Conservation (phyloP, 2,329 filamentous ascomycete species). For the Penicillium sp. region DNA sequence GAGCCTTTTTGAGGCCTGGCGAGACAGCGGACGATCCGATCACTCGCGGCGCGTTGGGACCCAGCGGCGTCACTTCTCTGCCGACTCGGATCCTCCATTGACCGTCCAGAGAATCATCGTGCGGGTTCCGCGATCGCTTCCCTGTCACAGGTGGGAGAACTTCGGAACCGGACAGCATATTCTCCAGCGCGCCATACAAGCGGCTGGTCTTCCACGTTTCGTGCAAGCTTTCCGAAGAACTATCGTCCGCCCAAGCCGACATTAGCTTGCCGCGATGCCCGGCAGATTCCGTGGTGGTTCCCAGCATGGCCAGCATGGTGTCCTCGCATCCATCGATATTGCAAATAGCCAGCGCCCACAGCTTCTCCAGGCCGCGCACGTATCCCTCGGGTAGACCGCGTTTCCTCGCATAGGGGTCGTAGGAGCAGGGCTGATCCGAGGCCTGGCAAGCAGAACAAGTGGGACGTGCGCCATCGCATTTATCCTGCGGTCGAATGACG, state of each 20-base stretch:
- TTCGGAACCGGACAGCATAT: conserved; percentile 37
- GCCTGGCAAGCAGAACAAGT: conserved; percentile 42
- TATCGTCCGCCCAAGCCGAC: conserved; percentile 39
- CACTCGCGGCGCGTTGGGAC: conserved; percentile 30
- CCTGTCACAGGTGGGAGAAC: conserved; percentile 18
- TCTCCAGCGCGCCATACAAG: conserved; percentile 39
- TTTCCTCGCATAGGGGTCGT: conserved; percentile 45
- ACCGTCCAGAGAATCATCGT: conserved; percentile 21
- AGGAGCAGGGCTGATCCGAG: conserved; percentile 40
- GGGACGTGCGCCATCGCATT: conserved; percentile 44
- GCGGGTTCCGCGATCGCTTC: conserved; percentile 35
- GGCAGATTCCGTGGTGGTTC: conserved; percentile 32
- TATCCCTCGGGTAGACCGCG: conserved; percentile 46
- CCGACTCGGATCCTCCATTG: conserved; percentile 34
- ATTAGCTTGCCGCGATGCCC: conserved; percentile 33
- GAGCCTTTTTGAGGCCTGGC: conserved; percentile 26
- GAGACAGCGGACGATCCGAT: conserved; percentile 23
- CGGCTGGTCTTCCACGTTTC: conserved; percentile 44
- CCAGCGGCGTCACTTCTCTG: conserved; percentile 26
- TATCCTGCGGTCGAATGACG: conserved; percentile 26
- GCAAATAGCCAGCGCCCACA: conserved; percentile 43
- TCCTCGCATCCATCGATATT: conserved; percentile 45
- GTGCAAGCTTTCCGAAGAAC: conserved; percentile 41
- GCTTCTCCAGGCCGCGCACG: conserved; percentile 45
- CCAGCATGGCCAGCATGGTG: conserved; percentile 37